phyloP scores from a whole-genome alignment of 352 stramenopile genomes.

The Phytophthora vignae region DNA sequence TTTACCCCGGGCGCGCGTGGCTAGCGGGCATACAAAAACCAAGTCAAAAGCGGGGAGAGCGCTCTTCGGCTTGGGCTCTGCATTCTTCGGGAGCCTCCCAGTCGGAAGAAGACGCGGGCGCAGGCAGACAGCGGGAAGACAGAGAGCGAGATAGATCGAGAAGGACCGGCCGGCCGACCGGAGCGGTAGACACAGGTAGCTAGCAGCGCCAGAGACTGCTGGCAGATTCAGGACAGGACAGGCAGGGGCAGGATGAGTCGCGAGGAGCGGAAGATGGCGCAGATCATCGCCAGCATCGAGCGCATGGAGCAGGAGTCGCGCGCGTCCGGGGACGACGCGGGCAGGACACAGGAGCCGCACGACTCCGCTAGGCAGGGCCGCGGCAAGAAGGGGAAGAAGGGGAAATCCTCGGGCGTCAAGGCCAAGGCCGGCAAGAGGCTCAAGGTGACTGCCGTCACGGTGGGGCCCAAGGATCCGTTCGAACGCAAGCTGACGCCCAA shows the following conservation, averaged over 20 bases:
- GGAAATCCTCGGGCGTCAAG: constrained; percentile 35
- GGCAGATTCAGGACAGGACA: background rate
- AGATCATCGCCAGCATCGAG: constrained; percentile 84
- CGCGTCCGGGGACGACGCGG: constrained; percentile 23
- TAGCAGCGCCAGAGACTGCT: constrained; percentile 3
- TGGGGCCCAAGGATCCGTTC: constrained; percentile 23
- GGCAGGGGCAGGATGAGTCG: constrained; percentile 62
- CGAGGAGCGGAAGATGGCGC: constrained; percentile 82
- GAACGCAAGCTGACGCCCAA: constrained; percentile 70
- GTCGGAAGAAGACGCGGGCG: constrained; percentile 41
- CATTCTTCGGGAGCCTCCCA: constrained; percentile 21
- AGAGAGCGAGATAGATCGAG: background rate
- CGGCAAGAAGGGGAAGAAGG: constrained; percentile 46
- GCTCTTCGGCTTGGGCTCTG: constrained; percentile 15
- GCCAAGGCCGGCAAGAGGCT: constrained; percentile 47
- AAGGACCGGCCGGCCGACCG: constrained; percentile 3
- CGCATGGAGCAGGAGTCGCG: constrained; percentile 73
- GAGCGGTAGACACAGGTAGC: background rate
- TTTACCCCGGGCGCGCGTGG: constrained; percentile 15
- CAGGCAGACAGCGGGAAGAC: constrained; percentile 8
- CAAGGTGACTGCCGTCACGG: constrained; percentile 42
- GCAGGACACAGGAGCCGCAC: constrained; percentile 26
- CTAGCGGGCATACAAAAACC: background rate
- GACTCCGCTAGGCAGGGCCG: constrained; percentile 34
- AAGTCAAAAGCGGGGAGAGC: constrained; percentile 5